Percentiles rank a stretch among this genome's conserved stretches.
phyloP scores from a whole-genome alignment of 495 filamentous ascomycete genomes.

The Jackrogersella minutella region DNA sequence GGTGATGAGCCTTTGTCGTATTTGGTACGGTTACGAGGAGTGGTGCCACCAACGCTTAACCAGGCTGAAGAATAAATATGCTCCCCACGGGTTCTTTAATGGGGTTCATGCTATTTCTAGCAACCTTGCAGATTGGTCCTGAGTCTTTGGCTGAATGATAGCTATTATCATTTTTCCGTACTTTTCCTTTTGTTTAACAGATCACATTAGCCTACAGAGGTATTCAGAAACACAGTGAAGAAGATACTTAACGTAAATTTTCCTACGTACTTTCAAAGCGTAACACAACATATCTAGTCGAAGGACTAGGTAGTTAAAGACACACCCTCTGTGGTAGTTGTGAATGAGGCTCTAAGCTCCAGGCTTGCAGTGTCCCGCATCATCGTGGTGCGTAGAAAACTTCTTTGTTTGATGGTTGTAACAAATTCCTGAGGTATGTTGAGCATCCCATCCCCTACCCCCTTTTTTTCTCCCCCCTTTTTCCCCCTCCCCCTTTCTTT shows the following conservation, averaged over 20 bases:
- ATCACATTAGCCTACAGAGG: neutral
- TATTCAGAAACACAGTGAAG: no score
- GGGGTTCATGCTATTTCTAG: neutral
- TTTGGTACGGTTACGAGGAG: slow-evolving; percentile 55
- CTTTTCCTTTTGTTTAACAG: neutral
- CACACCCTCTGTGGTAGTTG: no score
- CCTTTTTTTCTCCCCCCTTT: neutral
- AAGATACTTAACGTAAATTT: no score
- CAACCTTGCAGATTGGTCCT: neutral
- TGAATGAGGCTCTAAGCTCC: neutral
- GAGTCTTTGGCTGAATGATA: neutral
- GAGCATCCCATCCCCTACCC: no score
- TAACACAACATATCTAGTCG: neutral
- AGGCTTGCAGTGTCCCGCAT: neutral
- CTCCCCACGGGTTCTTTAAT: slow-evolving; percentile 36
- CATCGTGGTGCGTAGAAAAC: neutral
- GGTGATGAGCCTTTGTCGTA: slow-evolving; percentile 49
- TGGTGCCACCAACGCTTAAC: slow-evolving; percentile 51
- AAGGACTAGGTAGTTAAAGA: neutral
- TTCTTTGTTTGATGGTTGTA: no score
- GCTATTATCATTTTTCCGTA: neutral
- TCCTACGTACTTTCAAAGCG: neutral
- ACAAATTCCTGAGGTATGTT: no score
- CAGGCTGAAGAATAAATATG: slow-evolving; percentile 48
- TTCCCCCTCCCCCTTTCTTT: neutral